Base-by-base conservation (phyloP, 2,329 filamentous ascomycete species). In the Alternaria solani region DNA sequence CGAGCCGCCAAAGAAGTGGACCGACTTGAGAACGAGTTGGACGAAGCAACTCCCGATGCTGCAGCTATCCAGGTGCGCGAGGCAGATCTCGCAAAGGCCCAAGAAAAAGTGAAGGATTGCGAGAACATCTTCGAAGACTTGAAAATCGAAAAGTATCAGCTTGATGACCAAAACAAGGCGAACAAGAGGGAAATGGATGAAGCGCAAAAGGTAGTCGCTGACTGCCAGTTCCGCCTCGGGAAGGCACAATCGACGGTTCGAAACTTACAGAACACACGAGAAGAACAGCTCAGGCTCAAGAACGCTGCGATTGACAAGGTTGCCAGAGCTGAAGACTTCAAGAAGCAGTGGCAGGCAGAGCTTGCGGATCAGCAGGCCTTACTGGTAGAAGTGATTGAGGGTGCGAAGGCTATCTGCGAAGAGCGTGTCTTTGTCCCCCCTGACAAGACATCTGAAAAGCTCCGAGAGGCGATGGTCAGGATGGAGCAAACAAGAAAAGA, bases 1-100 rank as follows among this genome's bases (percentile, higher is more conserved):
- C 79, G 81, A 52, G 86, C 88, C 7, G 85, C 90, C 52, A 88
- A 89, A 52, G 81, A 83, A 7, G 83, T 91, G 32, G 86, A 87
- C 55, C 86, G 88, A 44, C 83, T 96, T 39, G 88, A 92, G 63
- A 84, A 91, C 61, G 89, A 85, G 12, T 80, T 89, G 43, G 86
- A 87, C 20, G 81, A 80, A 56, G 84, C 86, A 57, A 80, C 78
- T 51, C 82, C 90, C 3, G 87, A 88, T 55, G 92, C 93, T 71
- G 89, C 81, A 4, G 72, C 70, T 41, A 74, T 84, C 11, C 80
- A 83, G 18, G 76, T 78, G 44, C 46, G 46, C 30, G 46, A 49
- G 46, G 23, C 46, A 36, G 46, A 49, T 12, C 46, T 49, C 14
- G 46, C 32, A 18, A 36, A 36, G 23, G 73, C 82, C 4, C 68